These are phyloP conservation scores for Dactylis glomerata DNA, from an alignment of 176 grass and related monocot genomes.

Conservation along the genomic window DNA sequence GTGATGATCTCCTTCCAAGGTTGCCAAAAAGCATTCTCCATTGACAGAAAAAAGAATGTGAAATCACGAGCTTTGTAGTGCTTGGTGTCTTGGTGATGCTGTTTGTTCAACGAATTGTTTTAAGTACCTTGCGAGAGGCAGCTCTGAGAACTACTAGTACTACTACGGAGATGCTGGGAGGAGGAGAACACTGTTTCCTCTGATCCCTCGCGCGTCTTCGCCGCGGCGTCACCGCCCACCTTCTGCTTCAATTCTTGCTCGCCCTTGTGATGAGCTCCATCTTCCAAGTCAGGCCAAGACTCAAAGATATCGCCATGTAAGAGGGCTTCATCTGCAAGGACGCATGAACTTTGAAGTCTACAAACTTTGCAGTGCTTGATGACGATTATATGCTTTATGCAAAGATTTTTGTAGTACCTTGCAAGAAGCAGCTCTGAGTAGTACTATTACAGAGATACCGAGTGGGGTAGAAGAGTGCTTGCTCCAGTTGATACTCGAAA, in stretches of 20 bases:
- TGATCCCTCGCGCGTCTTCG: neutral
- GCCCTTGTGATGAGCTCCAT: neutral
- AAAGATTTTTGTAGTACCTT: neutral
- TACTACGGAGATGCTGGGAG: neutral
- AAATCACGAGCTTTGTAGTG: neutral
- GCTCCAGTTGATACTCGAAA: neutral
- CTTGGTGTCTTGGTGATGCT: neutral
- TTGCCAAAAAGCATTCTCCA: constrained; percentile 23
- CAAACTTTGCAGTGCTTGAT: neutral
- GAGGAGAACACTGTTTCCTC: neutral
- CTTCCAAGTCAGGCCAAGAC: constrained; percentile 6
- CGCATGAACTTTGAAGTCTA: neutral
- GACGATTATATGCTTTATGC: neutral
- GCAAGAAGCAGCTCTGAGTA: neutral
- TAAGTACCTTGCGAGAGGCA: constrained; percentile 15
- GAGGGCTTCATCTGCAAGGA: constrained; percentile 10
- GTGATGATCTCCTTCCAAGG: neutral
- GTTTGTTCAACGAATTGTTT: neutral
- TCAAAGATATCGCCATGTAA: neutral
- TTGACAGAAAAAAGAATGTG: neutral
- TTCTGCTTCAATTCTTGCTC: constrained; percentile 7
- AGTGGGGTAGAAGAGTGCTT: neutral
- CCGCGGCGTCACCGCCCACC: neutral
- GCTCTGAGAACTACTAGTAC: neutral
- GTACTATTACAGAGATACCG: neutral